These are phyloP conservation scores for Synchytrium microbalum DNA, from an alignment of 371 early-diverging fungal species.

Conservation along the genomic window DNA sequence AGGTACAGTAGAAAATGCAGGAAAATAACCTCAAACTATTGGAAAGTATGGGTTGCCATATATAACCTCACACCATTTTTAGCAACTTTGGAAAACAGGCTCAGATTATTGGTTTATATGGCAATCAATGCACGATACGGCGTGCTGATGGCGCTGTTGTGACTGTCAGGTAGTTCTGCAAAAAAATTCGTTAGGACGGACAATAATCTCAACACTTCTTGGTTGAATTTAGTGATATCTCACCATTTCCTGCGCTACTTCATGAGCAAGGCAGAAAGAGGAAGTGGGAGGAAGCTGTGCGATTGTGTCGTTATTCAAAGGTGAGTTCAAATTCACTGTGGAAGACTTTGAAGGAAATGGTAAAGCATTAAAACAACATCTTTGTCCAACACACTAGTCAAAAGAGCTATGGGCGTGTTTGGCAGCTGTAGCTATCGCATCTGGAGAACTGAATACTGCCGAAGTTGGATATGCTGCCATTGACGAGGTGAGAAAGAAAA, in stretches of 20 bases:
- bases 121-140: constrained; percentile 39
- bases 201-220: no score
- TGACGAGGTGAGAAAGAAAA: constrained; percentile 28
- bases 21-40: no score
- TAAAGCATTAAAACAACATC: constrained; percentile 2
- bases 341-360: background rate
- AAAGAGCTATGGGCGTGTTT: constrained; percentile 47
- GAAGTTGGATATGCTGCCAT: constrained; percentile 51
- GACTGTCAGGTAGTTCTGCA: constrained; percentile 22
- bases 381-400: constrained; percentile 15
- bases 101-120: constrained; percentile 33
- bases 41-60: no score
- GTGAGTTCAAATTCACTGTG: constrained; percentile 12
- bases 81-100: constrained; percentile 40
- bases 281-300: constrained; percentile 49
- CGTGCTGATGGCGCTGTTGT: constrained; percentile 42
- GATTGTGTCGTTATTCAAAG: constrained; percentile 43
- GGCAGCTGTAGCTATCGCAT: constrained; percentile 40
- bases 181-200: constrained; percentile 5
- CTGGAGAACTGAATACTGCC: constrained; percentile 48
- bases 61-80: no score
- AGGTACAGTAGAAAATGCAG: constrained; percentile 18
- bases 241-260: constrained; percentile 41
- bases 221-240: constrained; percentile 34
- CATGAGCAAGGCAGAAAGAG: constrained; percentile 41